Conservation (phyloP, 352 stramenopile genomes). For the Saprolegnia diclina region DNA sequence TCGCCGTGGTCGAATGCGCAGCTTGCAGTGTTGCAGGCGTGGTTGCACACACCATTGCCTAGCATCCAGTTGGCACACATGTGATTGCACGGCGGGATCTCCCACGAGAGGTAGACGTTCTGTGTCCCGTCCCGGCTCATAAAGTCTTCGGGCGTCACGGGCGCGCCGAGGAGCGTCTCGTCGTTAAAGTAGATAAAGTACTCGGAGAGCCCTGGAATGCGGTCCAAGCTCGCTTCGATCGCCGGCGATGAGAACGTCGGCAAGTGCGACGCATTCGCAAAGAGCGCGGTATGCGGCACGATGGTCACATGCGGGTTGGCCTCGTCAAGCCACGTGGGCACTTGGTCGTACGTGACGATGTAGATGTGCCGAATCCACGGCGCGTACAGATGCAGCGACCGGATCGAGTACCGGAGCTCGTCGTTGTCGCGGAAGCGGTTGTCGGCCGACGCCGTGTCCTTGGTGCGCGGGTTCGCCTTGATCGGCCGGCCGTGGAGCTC, state of each 20-base stretch:
- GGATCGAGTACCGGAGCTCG: slow-evolving; percentile 90
- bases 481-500: slow-evolving; percentile 71
- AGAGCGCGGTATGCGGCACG: slow-evolving; percentile 89
- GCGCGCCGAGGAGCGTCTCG: slow-evolving; percentile 90
- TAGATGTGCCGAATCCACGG: slow-evolving; percentile 93
- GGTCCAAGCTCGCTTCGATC: slow-evolving; percentile 93
- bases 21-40: slow-evolving; percentile 76
- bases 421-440: slow-evolving; percentile 94
- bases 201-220: slow-evolving; percentile 87
- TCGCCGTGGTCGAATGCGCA: slow-evolving; percentile 93
- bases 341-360: slow-evolving; percentile 92
- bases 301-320: slow-evolving; percentile 73
- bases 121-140: slow-evolving; percentile 78
- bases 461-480: slow-evolving; percentile 41
- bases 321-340: slow-evolving; percentile 90
- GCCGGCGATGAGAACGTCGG: slow-evolving; percentile 91
- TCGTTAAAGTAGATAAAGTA: slow-evolving; percentile 97
- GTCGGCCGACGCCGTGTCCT: slow-evolving; percentile 62
- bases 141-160: slow-evolving; percentile 89
- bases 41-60: slow-evolving; percentile 83
- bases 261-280: slow-evolving; percentile 79
- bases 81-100: slow-evolving; percentile 82
- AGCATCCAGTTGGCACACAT: slow-evolving; percentile 69
- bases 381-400: slow-evolving; percentile 92
- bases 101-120: slow-evolving; percentile 91